phyloP scores from a whole-genome alignment of 2,329 filamentous ascomycete species.

The Truncatella angustata region DNA sequence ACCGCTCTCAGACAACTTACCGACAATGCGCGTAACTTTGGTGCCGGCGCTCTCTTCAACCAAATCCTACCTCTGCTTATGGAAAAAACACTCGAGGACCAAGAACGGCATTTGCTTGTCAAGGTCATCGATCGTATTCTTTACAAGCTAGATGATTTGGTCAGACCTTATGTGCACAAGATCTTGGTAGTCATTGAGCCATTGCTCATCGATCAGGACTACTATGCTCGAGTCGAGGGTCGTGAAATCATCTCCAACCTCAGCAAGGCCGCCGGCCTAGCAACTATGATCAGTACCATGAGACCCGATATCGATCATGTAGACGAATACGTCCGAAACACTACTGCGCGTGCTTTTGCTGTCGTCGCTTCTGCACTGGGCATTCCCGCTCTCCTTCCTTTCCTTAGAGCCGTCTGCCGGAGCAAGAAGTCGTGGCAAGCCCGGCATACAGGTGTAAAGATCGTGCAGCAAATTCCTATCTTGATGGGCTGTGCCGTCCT shows the following conservation, averaged over 20 bases:
- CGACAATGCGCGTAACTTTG: constrained; percentile 95
- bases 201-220: constrained; percentile 98
- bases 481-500: constrained; percentile 97
- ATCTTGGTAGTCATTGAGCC: constrained; percentile 98
- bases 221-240: constrained; percentile 96
- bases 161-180: constrained; percentile 95
- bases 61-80: constrained; percentile 95
- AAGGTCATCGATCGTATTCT: constrained; percentile 98
- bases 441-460: constrained; percentile 96
- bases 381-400: constrained; percentile 91
- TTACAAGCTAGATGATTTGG: constrained; percentile 96
- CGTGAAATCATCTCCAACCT: constrained; percentile 99
- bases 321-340: constrained; percentile 97
- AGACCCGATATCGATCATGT: constrained; percentile 97
- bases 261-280: constrained; percentile 91
- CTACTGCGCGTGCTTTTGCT: constrained; percentile 92
- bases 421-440: constrained; percentile 99
- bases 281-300: constrained; percentile 99
- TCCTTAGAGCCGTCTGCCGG: constrained; percentile 90
- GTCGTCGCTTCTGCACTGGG: constrained; percentile 95
- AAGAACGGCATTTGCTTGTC: constrained; percentile 95
- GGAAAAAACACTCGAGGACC: constrained; percentile 97
- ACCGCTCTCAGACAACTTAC: constrained; percentile 95
- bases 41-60: constrained; percentile 90
- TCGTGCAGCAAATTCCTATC: constrained; percentile 97